Conservation (phyloP, 139 green algal genomes). For the Picochlorum sp. region DNA sequence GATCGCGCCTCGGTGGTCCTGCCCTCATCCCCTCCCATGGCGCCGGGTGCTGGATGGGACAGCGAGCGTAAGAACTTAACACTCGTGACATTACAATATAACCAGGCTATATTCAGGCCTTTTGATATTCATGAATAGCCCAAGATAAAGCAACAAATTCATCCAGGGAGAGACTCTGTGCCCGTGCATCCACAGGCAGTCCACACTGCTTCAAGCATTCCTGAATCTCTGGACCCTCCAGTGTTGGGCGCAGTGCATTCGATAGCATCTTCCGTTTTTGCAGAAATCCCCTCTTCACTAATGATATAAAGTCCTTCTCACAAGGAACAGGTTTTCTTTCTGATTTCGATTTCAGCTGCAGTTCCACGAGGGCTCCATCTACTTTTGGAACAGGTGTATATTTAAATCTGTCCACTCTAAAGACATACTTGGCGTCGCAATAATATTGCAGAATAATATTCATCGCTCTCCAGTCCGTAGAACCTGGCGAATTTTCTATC, state of each 20-base stretch:
- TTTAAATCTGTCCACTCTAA: constrained; percentile 52
- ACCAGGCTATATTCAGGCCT: not conserved
- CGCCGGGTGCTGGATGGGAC: too few species aligned
- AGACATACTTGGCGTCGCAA: constrained; percentile 54
- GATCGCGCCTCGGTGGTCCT: too few species aligned
- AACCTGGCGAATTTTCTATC: constrained; percentile 25
- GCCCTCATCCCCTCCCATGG: too few species aligned
- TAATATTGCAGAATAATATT: constrained; percentile 72
- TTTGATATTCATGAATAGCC: constrained; percentile 10
- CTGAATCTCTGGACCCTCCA: constrained; percentile 4
- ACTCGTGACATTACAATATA: not conserved
- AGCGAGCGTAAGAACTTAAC: not conserved
- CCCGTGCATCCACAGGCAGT: constrained; percentile 10
- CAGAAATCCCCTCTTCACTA: constrained; percentile 29
- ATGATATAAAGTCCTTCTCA: constrained; percentile 11
- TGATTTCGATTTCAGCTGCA: constrained; percentile 41
- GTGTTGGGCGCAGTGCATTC: constrained; percentile 22
- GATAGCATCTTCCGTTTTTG: constrained; percentile 30
- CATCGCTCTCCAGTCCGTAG: constrained; percentile 70
- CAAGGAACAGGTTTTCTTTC: constrained; percentile 13
- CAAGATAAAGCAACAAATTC: constrained; percentile 26
- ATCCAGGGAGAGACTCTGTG: constrained; percentile 18
- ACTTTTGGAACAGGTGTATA: constrained; percentile 74
- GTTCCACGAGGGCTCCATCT: constrained; percentile 71
- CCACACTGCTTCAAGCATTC: constrained; percentile 4